Conservation (phyloP, 768 basidiomycete species). For the Auriculariales sp. region DNA sequence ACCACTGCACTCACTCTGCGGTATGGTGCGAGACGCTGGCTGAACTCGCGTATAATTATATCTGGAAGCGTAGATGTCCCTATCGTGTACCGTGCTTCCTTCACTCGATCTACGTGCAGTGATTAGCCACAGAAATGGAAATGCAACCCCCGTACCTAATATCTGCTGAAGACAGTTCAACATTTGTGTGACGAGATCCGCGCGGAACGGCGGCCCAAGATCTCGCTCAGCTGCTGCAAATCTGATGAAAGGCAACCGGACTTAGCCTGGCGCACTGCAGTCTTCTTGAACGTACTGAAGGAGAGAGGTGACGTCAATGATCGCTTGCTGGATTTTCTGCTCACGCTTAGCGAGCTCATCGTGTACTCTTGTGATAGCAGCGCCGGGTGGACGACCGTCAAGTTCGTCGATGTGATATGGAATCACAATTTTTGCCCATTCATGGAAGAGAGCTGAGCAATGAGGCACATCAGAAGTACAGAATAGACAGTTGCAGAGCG, state of each 20-base stretch:
- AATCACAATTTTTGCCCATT: slow-evolving; percentile 6
- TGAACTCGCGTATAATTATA: slow-evolving; percentile 9
- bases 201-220: slow-evolving; percentile 9
- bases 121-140: background rate
- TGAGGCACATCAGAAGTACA: too few relatives aligned
- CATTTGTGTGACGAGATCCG: slow-evolving; percentile 4
- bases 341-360: slow-evolving; percentile 13
- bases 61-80: slow-evolving; percentile 10
- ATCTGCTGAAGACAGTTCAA: slow-evolving; percentile 13
- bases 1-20: too few relatives aligned
- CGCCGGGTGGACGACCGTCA: slow-evolving; percentile 4
- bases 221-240: slow-evolving; percentile 14
- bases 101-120: slow-evolving; percentile 6
- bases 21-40: slow-evolving; percentile 10
- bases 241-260: slow-evolving; percentile 4
- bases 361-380: slow-evolving; percentile 8
- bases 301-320: slow-evolving; percentile 11
- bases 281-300: slow-evolving; percentile 7
- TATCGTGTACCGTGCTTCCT: slow-evolving; percentile 9
- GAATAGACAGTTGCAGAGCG: too few relatives aligned
- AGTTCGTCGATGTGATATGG: slow-evolving; percentile 11
- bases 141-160: slow-evolving; percentile 5
- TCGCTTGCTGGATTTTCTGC: slow-evolving; percentile 12
- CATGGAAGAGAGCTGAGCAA: too few relatives aligned
- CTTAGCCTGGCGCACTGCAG: background rate